Base-by-base conservation (phyloP, 2,329 filamentous ascomycete genomes). In the Paramyrothecium roridum region DNA sequence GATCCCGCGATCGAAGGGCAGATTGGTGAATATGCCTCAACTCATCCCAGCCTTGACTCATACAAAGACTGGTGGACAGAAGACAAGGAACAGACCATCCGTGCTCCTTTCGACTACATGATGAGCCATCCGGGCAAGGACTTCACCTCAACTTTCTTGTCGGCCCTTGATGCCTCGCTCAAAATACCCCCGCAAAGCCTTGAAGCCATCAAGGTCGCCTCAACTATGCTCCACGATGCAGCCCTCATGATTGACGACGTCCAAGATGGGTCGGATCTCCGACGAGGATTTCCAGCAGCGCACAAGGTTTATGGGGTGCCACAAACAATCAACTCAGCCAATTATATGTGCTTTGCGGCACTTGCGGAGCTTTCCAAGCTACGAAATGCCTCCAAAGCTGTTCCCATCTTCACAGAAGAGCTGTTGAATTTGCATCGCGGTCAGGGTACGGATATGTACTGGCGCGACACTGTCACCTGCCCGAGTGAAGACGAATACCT, bases 401-500 rank as follows among this genome's bases (percentile, higher is more conserved):
- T 91, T 53, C 73, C 77, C 53, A 86, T 92, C 50, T 93, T 87
- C 65, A 86, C 85, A 6, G 88, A 93, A 57, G 90, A 93, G 73
- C 78, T 93, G 30, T 71, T 91, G 57, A 90, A 92, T 68, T 81
- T 95, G 49, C 90, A 93, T 71, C 78, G 88, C 21, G 90, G 90
- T 16, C 90, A 93, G 72, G 89, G 90, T 57, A 91, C 93, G 87
- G 90, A 95, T 65, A 79, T 95, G 34, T 92, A 88, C 74, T 95
- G 90, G 90, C 81, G 89, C 55, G 89, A 93, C 73, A 89, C 85
- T 20, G 75, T 92, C 55, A 90, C 85, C 21, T 92, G 88, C 70
- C 90, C 90, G 7, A 88, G 82, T 50, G 89, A 92, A 72, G 87
- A 90, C 61, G 89, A 93, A 71, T 93, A 93, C 71, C 80, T 93